These are phyloP conservation scores for Sungouiozyma ichnusensis DNA, from an alignment of 805 yeast species.

Conservation along the genomic window DNA sequence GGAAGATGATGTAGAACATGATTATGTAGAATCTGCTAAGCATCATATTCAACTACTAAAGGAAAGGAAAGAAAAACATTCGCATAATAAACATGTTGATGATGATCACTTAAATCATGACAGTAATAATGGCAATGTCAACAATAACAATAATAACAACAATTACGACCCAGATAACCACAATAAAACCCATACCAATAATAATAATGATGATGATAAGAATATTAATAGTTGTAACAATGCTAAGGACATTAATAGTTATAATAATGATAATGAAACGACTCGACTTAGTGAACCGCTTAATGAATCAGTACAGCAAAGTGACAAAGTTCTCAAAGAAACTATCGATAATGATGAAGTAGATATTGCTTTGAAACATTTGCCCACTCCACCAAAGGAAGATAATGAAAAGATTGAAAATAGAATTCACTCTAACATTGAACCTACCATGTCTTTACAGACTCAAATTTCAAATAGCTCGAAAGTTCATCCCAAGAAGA, in stretches of 20 bases:
- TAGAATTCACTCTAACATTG: neutral
- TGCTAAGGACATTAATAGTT: constrained; percentile 4
- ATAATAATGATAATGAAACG: constrained; percentile 6
- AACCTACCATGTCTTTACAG: constrained; percentile 7
- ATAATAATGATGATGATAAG: constrained; percentile 4
- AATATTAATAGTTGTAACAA: constrained; percentile 5
- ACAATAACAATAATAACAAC: constrained; percentile 1
- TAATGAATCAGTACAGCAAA: neutral
- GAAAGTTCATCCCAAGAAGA: constrained; percentile 28
- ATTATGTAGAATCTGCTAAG: constrained; percentile 59
- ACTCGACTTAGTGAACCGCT: neutral
- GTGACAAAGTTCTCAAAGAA: neutral
- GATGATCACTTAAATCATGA: constrained; percentile 4
- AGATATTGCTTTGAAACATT: neutral
- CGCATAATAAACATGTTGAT: constrained; percentile 3
- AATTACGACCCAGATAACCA: neutral
- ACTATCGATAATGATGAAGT: neutral
- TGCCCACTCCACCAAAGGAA: constrained; percentile 6
- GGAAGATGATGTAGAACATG: constrained; percentile 68
- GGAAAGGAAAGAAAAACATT: constrained; percentile 30
- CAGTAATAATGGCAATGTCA: constrained; percentile 5
- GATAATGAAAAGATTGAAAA: constrained; percentile 1
- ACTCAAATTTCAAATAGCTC: constrained; percentile 6
- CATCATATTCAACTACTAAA: constrained; percentile 56
- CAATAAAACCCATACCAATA: constrained; percentile 2